phyloP scores from a whole-genome alignment of 139 green algal species.

The Micractinium sp. region DNA sequence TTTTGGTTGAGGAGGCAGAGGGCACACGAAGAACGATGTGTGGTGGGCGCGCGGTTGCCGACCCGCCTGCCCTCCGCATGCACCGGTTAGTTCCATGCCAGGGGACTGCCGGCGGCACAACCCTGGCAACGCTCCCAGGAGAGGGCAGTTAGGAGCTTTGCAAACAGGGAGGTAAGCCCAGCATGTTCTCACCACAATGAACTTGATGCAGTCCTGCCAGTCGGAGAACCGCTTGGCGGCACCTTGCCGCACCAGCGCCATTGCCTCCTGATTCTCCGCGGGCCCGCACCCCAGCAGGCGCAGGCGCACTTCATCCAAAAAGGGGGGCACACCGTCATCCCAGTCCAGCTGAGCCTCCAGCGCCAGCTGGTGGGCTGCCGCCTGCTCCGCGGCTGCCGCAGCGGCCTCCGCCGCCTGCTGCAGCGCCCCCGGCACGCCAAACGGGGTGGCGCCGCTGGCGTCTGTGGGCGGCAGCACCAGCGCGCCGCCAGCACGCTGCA shows the following conservation, averaged over 20 bases:
- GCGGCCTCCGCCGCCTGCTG: neutral
- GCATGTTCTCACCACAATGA: slow-evolving; percentile 56
- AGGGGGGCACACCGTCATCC: slow-evolving; percentile 36
- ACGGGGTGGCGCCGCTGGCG: no score
- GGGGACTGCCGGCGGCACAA: no score
- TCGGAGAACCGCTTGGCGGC: slow-evolving; percentile 45
- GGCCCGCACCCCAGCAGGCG: slow-evolving; percentile 38
- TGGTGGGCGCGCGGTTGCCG: no score
- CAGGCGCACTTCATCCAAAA: slow-evolving; percentile 38
- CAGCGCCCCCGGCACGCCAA: neutral
- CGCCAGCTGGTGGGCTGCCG: neutral
- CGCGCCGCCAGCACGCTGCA: slow-evolving; percentile 8
- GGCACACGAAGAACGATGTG: no score
- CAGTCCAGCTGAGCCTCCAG: slow-evolving; percentile 28
- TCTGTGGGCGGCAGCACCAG: neutral
- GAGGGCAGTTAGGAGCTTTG: no score
- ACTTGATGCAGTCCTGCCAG: slow-evolving; percentile 28
- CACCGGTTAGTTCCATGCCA: no score
- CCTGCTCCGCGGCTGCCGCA: neutral
- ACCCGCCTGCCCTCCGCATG: no score
- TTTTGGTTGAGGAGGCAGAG: no score
- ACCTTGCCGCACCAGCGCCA: slow-evolving; percentile 21
- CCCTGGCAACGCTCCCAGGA: no score
- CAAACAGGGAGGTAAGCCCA: no score
- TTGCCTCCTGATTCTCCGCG: neutral